These are phyloP conservation scores for Yarrowia bubula DNA, from an alignment of 805 yeast genomes.

Conservation along the genomic window DNA sequence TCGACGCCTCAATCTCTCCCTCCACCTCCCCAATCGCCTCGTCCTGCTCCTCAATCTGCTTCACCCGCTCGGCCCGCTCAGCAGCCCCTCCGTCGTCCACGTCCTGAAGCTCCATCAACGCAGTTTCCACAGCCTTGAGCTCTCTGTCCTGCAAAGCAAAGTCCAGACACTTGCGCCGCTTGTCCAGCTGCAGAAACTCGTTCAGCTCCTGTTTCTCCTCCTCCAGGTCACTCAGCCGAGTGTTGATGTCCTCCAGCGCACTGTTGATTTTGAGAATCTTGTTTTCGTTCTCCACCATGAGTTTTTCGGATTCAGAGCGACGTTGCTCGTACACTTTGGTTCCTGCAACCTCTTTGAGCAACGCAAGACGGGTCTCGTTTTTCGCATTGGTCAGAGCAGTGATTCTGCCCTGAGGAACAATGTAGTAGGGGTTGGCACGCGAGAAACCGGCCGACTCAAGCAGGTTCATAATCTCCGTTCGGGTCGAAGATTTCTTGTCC, in stretches of 20 bases:
- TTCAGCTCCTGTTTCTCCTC: constrained; percentile 75
- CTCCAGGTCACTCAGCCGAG: constrained; percentile 72
- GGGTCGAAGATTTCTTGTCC: constrained; percentile 74
- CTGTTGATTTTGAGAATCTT: constrained; percentile 73
- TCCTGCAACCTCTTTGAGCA: constrained; percentile 91
- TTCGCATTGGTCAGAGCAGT: constrained; percentile 85
- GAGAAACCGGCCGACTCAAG: constrained; percentile 92
- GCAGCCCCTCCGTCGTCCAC: constrained; percentile 37
- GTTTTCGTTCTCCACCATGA: constrained; percentile 68
- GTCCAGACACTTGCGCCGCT: constrained; percentile 66
- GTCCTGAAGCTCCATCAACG: constrained; percentile 59
- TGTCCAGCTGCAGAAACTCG: constrained; percentile 64
- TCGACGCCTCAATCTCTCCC: constrained; percentile 7
- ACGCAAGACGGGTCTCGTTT: constrained; percentile 72
- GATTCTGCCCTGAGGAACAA: constrained; percentile 95
- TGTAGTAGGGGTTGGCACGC: constrained; percentile 85
- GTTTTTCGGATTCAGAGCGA: constrained; percentile 72
- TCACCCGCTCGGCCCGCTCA: constrained; percentile 46
- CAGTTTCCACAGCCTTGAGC: constrained; percentile 55
- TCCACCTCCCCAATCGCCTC: constrained; percentile 34
- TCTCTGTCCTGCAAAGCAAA: constrained; percentile 78
- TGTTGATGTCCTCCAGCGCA: constrained; percentile 65
- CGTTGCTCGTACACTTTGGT: constrained; percentile 86
- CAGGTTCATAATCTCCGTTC: constrained; percentile 75
- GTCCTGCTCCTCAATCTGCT: constrained; percentile 39